Evolutionary conservation across 371 early-diverging fungal genomes (phyloP), one percentile per base, ranked within the genome.

Genomic region (Actinomortierella wolfii): DNA sequence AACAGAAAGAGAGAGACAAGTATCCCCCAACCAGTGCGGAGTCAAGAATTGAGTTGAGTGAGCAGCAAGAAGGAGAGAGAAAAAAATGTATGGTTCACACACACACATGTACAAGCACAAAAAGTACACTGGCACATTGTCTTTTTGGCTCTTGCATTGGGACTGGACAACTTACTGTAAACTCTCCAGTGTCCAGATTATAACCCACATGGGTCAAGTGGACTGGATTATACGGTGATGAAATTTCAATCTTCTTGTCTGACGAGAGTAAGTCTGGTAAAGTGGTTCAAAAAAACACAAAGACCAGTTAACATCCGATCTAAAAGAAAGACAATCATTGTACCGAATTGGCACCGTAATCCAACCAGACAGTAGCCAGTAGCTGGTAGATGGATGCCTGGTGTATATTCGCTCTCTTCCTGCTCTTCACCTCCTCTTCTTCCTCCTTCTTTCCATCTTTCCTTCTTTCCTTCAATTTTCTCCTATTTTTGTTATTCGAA

Each of bases 161-260:
- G 23, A 50, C n/a, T 42, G 39, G 17, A 13, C 11, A 47, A 70
- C 79, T 61, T 80, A 88, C 87, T 48, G 94, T 93, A 64, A 94
- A 95, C 79, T 93, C 93, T 60, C 95, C 95, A n/a, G 96, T 93
- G 46, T 90, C 89, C 21, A 89, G 82, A 80, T 94, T 89, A 76
- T 92, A 94, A 7, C 96, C 96, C 62, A 95, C 95, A 69, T 96
- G 99, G 14, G 96, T 96, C 58, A 97, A 83, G 77, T 98, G 98
- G 41, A 95, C 91, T 14, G 97, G 94, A 74, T 97, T 97, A 78
- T 94, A 98, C 14, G 98, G 98, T 14, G 92, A 89, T 5, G 97
- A 96, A 56, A 98, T 98, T 70, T 92, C 94, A 65, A 91, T 86
- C 68, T 90, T 91, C 67, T 89, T 91, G 66, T 85, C 85, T 50